Base-by-base conservation (phyloP, 805 yeast genomes). In the Candida broadrunensis region DNA sequence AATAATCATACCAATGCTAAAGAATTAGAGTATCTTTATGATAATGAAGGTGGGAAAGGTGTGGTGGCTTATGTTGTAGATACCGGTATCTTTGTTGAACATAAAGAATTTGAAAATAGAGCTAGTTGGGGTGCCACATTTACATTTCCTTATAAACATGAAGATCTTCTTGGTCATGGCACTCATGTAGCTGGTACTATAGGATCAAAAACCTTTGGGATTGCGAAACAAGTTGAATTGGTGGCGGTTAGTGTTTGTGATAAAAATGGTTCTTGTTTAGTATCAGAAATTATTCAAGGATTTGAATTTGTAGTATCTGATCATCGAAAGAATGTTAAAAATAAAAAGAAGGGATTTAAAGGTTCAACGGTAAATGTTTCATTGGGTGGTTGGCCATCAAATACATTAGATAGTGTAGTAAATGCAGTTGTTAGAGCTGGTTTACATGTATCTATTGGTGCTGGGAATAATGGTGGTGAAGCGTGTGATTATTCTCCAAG, bases 161-260 rank as follows among this genome's bases (percentile, higher is more conserved):
- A 53, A 13, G 96, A 89, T 56, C 62, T 62, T 8, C 81, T 81
- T 49, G 96, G 96, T 0, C 97, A 88, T 58, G 97, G 96, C 0
- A 88, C 96, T 0, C 96, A 88, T 60, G 95, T 89, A 33, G 95
- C 96, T 0, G 96, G 96, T 2, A 66, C 88, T 9, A 75, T 87
- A 39, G 96, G 90, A 0, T 85, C 96, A 2, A 70, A 63, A 38
- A 77, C 81, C 1, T 88, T 69, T 63, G 97, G 97, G 4, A 91
- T 87, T 2, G 88, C 95, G 14, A 88, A 89, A 57, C 50, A 58
- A 19, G 69, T 63, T 16, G 50, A 60, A n/a, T 48, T 65, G 18
- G 66, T 64, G 11, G 71, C 70, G 14, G 63, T 65, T 25, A 58
- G 64, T 39, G 71, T 65, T 19, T 57, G 65, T 65, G 60, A 59